Base-by-base conservation (phyloP, 805 yeast species). In the Yarrowia sp. region DNA sequence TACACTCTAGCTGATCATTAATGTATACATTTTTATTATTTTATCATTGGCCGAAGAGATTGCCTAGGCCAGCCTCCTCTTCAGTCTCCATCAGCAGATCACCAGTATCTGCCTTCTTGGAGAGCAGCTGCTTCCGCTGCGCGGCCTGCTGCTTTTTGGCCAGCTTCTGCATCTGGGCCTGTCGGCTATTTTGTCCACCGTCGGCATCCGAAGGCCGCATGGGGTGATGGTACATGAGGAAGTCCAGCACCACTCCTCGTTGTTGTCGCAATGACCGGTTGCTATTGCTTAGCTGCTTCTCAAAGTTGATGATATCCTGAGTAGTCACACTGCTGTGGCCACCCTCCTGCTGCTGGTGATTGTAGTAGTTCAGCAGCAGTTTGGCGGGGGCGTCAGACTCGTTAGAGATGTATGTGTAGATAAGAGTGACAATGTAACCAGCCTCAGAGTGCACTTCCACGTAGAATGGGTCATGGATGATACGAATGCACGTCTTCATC, bases 371-470 rank as follows among this genome's bases (percentile, higher is more conserved):
- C 9, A 73, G 86, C 36, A 90, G 75, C 58, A 78, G 77, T 65
- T 78, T 78, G 54, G 84, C 80, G 66, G 89, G 77, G 16, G 85
- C 78, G 64, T 85, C 79, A 5, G 88, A 33, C 56, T 61, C 48
- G 38, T 61, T 61, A n/a, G 64, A 46, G 22, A 61, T 48, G 38
- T 61, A 46, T 35, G 56, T 61, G 73, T 91, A 92, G 52, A 93
- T 77, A 2, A 88, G 84, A 0, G 97, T 88, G 66, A 93, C 81
- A 1, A 96, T 89, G 66, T 89, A 87, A n/a, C 96, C 92, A 0
- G 96, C 96, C 73, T 93, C 99, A 17, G 87, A 83, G 68, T 92
- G 96, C 0, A 95, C 89, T 71, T 93, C 99, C 49, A 83, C 84
- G 74, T 89, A 90, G 67, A 89, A 86, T 65, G 85, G 87, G 70